Base-by-base conservation (phyloP, 2,329 filamentous ascomycete species). In the Penicillium psychrosexuale region DNA sequence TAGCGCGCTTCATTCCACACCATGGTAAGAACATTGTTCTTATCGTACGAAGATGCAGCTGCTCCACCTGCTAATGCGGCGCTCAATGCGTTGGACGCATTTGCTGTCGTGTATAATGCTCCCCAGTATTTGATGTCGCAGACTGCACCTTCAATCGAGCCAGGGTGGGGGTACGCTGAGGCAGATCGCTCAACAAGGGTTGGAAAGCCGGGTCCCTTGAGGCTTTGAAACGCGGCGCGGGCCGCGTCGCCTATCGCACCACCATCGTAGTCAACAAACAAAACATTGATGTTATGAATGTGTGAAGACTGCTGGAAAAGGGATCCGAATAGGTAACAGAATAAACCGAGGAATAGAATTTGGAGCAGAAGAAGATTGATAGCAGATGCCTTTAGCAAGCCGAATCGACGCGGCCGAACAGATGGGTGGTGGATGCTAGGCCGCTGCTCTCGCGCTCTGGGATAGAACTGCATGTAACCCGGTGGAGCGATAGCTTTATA, bases 1-100 rank as follows among this genome's bases (percentile, higher is more conserved):
- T 80, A 80, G 8, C 74, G 71, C 8, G 74, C 76, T 57, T 77
- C 72, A 56, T 79, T 79, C 75, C 76, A 80, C 52, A 78, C 65
- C 38, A 74, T 73, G 8, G 69, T 71, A 2, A 80, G 56, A 3
- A 74, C 68, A 47, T 74, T 53, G 30, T 55, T 58, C 5, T 61
- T 49, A 47, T 78, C 66, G 61, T 79, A 79, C 0, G 55, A 57
- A 6, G 65, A 52, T 1, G 69, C 68, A 3, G 70, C 65, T 2
- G 65, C 46, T 22, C 68, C 69, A 19, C 71, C 71, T 5, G 64
- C 54, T 5, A 79, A 56, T 0, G 75, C 76, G 12, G 68, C 64
- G 15, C 63, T 51, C 2, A 80, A 66, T 5, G 67, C 65, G 3
- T 59, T 57, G 0, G 76, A 77, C 1, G 77, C 75, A 43, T 72